Evolutionary conservation across 2,329 filamentous ascomycete species (phyloP), one percentile per base, ranked within the genome.

Genomic region (Colletotrichum endophyticum): DNA sequence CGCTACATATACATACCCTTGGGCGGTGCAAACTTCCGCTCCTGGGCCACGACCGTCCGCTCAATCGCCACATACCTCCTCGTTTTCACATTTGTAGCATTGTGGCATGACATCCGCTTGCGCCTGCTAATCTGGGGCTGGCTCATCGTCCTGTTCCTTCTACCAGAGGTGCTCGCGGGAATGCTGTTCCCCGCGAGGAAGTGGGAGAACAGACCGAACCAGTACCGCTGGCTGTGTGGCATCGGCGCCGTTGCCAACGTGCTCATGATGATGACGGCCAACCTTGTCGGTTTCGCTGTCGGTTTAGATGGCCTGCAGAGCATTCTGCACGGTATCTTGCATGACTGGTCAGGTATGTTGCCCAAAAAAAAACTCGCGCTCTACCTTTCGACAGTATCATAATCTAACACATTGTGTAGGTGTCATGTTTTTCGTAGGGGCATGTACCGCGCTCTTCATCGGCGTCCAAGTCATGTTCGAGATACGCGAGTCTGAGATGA

Each of bases 51-150:
- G 49, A 84, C 87, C 25, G 92, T 89, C 61, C 88, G 91, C 19
- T 93, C 92, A 0, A 88, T 96, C 4, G 81, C 92, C 68, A 98
- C 96, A 73, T 97, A 95, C 83, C 88, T 98, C 3, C 86, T 94
- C 6, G 95, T 98, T 36, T 99, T 99, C 83, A 98, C 96, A 0
- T 99, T 99, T 81, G 97, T 99, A 28, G 98, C 97, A 0, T 88
- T 99, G 32, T 99, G 97, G 97, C 97, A 99, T 85, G 97, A 99
- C 81, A 98, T 99, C 81, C 94, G 98, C 85, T 91, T 99, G 34
- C 92, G 94, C 12, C 89, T 99, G 53, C 90, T 99, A 36, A 94
- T 98, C 84, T 99, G 97, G 97, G 96, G 97, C 32, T 99, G 97
- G 97, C 90, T 99, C 53, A 92, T 99, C 78, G 96, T 98, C 0